Percentiles rank a stretch among this genome's conserved stretches.
These are phyloP conservation scores for Elaeagnus macrophylla DNA, from an alignment of 306 rosid species.

Conservation along the genomic window DNA sequence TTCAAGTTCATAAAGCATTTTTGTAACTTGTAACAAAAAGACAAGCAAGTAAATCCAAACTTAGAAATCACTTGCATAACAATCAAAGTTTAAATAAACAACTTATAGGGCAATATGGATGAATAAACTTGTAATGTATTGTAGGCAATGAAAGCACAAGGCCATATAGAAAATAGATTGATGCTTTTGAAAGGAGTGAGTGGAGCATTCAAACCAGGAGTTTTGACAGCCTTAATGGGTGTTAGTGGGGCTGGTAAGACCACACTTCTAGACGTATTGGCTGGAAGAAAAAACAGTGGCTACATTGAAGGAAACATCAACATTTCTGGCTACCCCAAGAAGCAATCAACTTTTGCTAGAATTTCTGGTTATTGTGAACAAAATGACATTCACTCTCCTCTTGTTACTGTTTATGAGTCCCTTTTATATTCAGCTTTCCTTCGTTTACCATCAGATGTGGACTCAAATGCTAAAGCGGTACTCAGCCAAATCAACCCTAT, in stretches of 20 bases:
- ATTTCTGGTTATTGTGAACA: slow-evolving; percentile 24
- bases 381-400: slow-evolving; percentile 18
- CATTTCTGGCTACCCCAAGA: slow-evolving; percentile 19
- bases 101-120: too few relatives aligned
- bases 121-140: not conserved
- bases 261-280: slow-evolving; percentile 28
- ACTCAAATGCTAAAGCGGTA: slow-evolving; percentile 12
- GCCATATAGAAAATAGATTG: slow-evolving; percentile 4
- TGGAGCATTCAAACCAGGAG: slow-evolving; percentile 26
- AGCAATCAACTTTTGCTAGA: slow-evolving; percentile 21
- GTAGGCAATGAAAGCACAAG: slow-evolving; percentile 25
- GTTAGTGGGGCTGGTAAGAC: slow-evolving; percentile 27
- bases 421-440: slow-evolving; percentile 19
- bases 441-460: slow-evolving; percentile 12
- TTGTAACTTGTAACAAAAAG: too few relatives aligned
- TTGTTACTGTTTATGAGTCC: slow-evolving; percentile 15
- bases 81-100: too few relatives aligned
- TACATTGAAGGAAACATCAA: slow-evolving; percentile 18
- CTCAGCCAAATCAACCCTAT: too few relatives aligned
- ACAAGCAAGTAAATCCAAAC: too few relatives aligned
- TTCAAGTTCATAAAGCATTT: too few relatives aligned
- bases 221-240: slow-evolving; percentile 27
- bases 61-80: too few relatives aligned
- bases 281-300: slow-evolving; percentile 20
- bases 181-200: slow-evolving; percentile 21